A percentile compares a stretch with the other conserved stretches of the same genome.
Conservation (phyloP, 345 rosid genomes). For the Salix exigua region DNA sequence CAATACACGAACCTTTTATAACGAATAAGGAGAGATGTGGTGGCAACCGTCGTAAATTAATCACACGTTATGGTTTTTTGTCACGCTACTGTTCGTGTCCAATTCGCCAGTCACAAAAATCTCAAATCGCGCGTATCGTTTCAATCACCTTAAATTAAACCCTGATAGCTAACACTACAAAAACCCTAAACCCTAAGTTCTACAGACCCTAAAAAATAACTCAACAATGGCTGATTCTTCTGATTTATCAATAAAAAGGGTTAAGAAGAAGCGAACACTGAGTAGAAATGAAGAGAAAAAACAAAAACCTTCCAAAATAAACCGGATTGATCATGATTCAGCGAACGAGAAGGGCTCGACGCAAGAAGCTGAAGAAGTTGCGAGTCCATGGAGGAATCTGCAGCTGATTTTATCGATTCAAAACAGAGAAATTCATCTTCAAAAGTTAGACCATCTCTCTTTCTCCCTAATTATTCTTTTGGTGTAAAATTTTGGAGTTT, state of each 20-base stretch:
- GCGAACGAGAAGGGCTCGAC: constrained; percentile 14
- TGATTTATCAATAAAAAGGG: constrained; percentile 17
- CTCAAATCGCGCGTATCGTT: too few relatives aligned
- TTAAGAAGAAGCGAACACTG: constrained; percentile 46
- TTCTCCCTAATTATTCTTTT: not conserved
- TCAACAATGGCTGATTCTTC: constrained; percentile 33
- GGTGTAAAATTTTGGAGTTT: not conserved
- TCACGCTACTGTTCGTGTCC: too few relatives aligned
- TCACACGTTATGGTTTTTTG: too few relatives aligned
- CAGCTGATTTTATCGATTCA: constrained; percentile 58
- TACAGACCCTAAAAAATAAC: not conserved
- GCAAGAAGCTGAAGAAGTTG: constrained; percentile 18
- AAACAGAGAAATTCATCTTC: constrained; percentile 40
- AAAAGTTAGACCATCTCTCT: constrained; percentile 44
- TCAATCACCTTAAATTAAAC: not conserved
- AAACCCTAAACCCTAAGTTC: not conserved
- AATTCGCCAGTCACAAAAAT: too few relatives aligned
- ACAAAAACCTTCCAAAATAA: constrained; percentile 27
- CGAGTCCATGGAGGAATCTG: constrained; percentile 65
- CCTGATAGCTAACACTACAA: not conserved
- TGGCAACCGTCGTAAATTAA: too few relatives aligned
- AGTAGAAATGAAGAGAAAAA: constrained; percentile 21
- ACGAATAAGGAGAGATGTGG: too few relatives aligned
- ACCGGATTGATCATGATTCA: constrained; percentile 18
- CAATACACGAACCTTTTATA: too few relatives aligned